These are phyloP conservation scores for Phyllosticta paracitricarpa DNA, from an alignment of 2,329 filamentous ascomycete genomes.

Conservation along the genomic window DNA sequence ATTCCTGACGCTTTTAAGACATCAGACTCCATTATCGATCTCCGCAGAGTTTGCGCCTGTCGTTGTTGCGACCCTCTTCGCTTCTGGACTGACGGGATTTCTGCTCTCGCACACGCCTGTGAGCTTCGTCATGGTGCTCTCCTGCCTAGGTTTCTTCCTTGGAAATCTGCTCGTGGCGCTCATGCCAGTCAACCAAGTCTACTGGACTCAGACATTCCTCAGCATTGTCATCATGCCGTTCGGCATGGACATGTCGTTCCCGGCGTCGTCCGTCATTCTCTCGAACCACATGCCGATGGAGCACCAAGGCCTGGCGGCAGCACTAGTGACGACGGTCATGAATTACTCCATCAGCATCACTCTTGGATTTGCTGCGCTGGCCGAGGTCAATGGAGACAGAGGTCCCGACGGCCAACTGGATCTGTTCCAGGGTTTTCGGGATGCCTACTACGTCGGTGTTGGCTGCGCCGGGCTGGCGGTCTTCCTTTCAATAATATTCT, in stretches of 20 bases:
- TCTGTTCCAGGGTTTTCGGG: background rate
- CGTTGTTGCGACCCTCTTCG: conserved; percentile 25
- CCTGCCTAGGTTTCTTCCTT: conserved; percentile 25
- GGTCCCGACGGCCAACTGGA: background rate
- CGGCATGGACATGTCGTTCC: conserved; percentile 23
- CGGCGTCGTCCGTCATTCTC: conserved; percentile 8
- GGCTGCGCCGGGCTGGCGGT: background rate
- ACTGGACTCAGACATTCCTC: conserved; percentile 29
- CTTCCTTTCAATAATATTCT: background rate
- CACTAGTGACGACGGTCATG: conserved; percentile 8
- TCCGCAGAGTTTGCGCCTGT: conserved; percentile 25
- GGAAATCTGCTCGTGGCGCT: conserved; percentile 22
- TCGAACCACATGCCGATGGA: conserved; percentile 8
- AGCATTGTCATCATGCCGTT: conserved; percentile 26
- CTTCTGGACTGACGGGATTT: conserved; percentile 26
- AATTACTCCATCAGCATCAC: conserved; percentile 6
- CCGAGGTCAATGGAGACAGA: background rate
- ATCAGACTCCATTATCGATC: conserved; percentile 21
- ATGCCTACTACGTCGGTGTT: background rate
- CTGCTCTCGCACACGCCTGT: conserved; percentile 29
- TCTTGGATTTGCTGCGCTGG: conserved; percentile 7
- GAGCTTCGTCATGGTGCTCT: conserved; percentile 28
- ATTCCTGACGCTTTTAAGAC: conserved; percentile 25
- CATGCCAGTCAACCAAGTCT: conserved; percentile 24
- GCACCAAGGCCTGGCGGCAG: conserved; percentile 6